A percentile compares a stretch with the other conserved stretches of the same genome.
Conservation (phyloP, 2,329 filamentous ascomycete genomes). For the Diaporthe sp. region DNA sequence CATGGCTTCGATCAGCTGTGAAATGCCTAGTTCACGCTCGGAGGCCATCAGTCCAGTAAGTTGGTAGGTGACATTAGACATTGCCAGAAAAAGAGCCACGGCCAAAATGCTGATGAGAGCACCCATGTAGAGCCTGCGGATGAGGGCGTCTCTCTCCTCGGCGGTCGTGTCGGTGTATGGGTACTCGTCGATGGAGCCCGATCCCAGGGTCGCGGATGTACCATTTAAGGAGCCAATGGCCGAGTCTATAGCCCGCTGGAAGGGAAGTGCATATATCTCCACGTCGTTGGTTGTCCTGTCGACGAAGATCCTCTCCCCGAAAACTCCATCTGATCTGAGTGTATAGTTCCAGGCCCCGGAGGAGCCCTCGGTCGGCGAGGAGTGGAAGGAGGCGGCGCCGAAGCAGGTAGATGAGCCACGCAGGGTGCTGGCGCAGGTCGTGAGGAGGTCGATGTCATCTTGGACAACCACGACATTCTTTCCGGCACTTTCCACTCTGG, state of each 20-base stretch:
- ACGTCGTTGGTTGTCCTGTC: slow-evolving; percentile 71
- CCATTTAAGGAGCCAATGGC: slow-evolving; percentile 66
- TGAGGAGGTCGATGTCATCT: slow-evolving; percentile 39
- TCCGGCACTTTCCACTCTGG: slow-evolving; percentile 61
- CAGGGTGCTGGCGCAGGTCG: slow-evolving; percentile 70
- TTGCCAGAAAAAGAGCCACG: slow-evolving; percentile 82
- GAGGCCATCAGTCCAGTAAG: slow-evolving; percentile 87
- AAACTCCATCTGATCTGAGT: slow-evolving; percentile 72
- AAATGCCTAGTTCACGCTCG: slow-evolving; percentile 89
- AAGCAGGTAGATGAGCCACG: slow-evolving; percentile 79
- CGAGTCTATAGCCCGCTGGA: slow-evolving; percentile 77
- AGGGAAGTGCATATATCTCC: slow-evolving; percentile 76
- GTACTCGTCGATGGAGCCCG: slow-evolving; percentile 68
- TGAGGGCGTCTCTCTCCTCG: slow-evolving; percentile 74
- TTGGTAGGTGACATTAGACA: slow-evolving; percentile 89
- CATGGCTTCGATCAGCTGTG: slow-evolving; percentile 91
- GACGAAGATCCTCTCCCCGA: slow-evolving; percentile 68
- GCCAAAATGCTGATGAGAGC: slow-evolving; percentile 82
- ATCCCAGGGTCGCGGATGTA: slow-evolving; percentile 9
- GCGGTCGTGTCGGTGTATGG: slow-evolving; percentile 81
- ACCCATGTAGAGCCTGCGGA: slow-evolving; percentile 79
- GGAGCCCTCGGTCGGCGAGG: slow-evolving; percentile 74
- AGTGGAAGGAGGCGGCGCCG: slow-evolving; percentile 79
- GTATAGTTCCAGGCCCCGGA: slow-evolving; percentile 78
- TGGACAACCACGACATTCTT: slow-evolving; percentile 48